These are phyloP conservation scores for Lachnum nothofagi DNA, from an alignment of 2,329 filamentous ascomycete species.

Conservation along the genomic window DNA sequence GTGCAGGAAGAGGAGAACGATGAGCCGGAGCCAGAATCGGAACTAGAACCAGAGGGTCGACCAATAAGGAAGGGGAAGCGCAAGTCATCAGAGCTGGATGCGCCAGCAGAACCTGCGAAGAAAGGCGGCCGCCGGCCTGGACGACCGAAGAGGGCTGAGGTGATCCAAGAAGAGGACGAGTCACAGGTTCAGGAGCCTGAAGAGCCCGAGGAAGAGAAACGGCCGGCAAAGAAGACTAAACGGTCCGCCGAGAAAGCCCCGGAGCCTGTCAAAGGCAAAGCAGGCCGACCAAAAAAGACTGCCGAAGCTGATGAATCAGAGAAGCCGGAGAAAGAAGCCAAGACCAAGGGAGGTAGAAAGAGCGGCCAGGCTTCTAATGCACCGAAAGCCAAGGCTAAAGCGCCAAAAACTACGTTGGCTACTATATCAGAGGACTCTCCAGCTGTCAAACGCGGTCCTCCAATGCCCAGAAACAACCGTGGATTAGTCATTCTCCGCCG, in stretches of 20 bases:
- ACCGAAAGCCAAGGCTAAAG: constrained; percentile 13
- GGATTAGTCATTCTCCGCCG: constrained; percentile 47
- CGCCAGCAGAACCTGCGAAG: constrained; percentile 8
- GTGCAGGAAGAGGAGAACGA: constrained; percentile 14
- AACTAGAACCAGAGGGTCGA: constrained; percentile 16
- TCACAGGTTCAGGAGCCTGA: constrained; percentile 6
- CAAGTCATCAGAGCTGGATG: constrained; percentile 15
- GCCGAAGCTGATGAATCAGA: constrained; percentile 13
- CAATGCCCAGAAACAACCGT: constrained; percentile 40
- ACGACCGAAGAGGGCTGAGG: constrained; percentile 24
- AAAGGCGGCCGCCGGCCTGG: constrained; percentile 17
- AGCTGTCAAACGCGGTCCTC: constrained; percentile 30
- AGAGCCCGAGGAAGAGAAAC: constrained; percentile 9
- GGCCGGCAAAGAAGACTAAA: constrained; percentile 14
- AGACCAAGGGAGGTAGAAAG: constrained; percentile 22
- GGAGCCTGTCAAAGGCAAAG: constrained; percentile 27
- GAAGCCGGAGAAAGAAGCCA: constrained; percentile 10
- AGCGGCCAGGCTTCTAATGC: constrained; percentile 7
- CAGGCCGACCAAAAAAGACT: constrained; percentile 24
- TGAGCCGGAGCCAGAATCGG: constrained; percentile 25
- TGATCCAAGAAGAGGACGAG: constrained; percentile 9
- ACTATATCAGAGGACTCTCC: constrained; percentile 27
- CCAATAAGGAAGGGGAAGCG: constrained; percentile 22
- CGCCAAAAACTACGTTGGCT: constrained; percentile 19
- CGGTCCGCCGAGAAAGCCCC: constrained; percentile 11